Evolutionary conservation across 2,329 filamentous ascomycete genomes (phyloP).

Genomic region (Fusarium tupiense): DNA sequence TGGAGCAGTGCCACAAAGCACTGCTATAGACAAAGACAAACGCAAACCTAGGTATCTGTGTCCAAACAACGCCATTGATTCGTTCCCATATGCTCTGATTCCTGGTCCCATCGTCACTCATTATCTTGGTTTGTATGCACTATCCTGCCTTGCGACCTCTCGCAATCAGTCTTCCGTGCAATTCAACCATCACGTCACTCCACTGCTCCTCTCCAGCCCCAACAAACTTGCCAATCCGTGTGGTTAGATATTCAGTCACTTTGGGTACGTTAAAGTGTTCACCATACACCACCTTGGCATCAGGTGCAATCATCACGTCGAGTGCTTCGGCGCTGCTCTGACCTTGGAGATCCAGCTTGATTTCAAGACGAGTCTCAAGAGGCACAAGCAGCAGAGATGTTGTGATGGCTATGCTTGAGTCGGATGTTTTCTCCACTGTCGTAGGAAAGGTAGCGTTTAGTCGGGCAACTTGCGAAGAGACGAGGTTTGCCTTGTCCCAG

Average conservation of each 20-base stretch:
- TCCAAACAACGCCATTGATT: conserved; percentile 36
- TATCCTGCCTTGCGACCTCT: conserved; percentile 61
- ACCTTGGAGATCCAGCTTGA: conserved; percentile 65
- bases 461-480: conserved; percentile 68
- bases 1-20: conserved; percentile 11
- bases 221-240: conserved; percentile 58
- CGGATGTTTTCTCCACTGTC: conserved; percentile 68
- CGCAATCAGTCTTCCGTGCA: conserved; percentile 65
- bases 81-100: conserved; percentile 20
- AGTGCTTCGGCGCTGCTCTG: conserved; percentile 59
- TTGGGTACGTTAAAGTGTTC: conserved; percentile 80
- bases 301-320: conserved; percentile 62
- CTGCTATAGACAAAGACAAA: conserved; percentile 16
- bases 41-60: conserved; percentile 39
- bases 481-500: conserved; percentile 72
- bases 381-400: conserved; percentile 70
- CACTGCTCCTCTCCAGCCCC: conserved; percentile 55
- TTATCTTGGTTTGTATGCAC: conserved; percentile 8
- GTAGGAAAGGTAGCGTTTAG: conserved; percentile 74
- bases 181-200: conserved; percentile 65
- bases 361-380: conserved; percentile 74
- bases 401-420: conserved; percentile 71
- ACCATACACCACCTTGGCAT: conserved; percentile 76
- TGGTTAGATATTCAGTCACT: conserved; percentile 75
- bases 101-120: conserved; percentile 45